These are phyloP conservation scores for Trapa incisa DNA, from an alignment of 345 rosid genomes.

Conservation along the genomic window DNA sequence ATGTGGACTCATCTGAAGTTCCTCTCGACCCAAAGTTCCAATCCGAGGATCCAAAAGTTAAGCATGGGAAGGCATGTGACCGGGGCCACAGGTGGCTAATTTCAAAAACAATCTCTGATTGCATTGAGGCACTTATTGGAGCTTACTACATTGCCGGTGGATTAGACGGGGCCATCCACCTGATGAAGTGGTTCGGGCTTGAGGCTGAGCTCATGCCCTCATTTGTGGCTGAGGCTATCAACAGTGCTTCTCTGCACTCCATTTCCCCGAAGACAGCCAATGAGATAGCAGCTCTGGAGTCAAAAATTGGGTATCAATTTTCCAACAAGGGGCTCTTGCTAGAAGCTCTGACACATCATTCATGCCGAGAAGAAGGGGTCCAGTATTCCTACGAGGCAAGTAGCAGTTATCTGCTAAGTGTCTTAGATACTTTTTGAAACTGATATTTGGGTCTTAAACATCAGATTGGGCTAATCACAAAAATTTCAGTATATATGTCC, in stretches of 20 bases:
- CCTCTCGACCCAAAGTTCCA: constrained; percentile 53
- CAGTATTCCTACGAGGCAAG: constrained; percentile 60
- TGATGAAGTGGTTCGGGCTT: constrained; percentile 72
- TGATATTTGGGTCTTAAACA: neutral
- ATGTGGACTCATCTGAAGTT: constrained; percentile 50
- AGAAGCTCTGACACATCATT: constrained; percentile 72
- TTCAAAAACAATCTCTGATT: constrained; percentile 76
- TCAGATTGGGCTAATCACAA: neutral
- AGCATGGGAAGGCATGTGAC: constrained; percentile 56
- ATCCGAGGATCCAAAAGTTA: constrained; percentile 31
- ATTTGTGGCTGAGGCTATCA: constrained; percentile 33
- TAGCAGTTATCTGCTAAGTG: neutral
- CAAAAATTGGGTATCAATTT: constrained; percentile 51
- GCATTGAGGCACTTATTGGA: constrained; percentile 78
- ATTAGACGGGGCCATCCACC: constrained; percentile 42
- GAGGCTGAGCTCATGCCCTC: constrained; percentile 38
- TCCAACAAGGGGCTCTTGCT: constrained; percentile 52
- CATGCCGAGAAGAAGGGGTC: constrained; percentile 31
- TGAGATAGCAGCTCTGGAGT: constrained; percentile 41
- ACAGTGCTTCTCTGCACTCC: constrained; percentile 30
- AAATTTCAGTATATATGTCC: neutral
- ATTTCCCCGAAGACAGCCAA: constrained; percentile 26
- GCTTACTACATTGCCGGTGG: constrained; percentile 71
- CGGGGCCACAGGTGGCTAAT: constrained; percentile 79
- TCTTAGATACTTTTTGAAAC: neutral